A percentile compares a stretch with the other conserved stretches of the same genome.
phyloP scores from a whole-genome alignment of 2,329 filamentous ascomycete species.

The Ascochyta lentis region DNA sequence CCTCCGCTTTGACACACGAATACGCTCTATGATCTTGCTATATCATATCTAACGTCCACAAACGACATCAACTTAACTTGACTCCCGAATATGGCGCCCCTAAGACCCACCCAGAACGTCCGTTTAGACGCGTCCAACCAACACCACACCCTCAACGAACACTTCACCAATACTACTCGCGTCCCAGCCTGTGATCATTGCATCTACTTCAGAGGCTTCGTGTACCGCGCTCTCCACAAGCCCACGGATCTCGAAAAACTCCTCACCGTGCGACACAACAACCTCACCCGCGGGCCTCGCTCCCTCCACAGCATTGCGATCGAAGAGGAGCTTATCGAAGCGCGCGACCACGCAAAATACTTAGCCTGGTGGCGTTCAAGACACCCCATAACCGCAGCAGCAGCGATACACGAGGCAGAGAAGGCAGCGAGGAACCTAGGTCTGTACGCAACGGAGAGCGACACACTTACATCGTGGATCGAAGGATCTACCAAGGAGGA shows the following conservation, averaged over 20 bases:
- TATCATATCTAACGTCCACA: too few relatives aligned
- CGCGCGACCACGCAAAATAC: not conserved
- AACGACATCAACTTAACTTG: too few relatives aligned
- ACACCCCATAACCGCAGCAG: too few relatives aligned
- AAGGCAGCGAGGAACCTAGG: not conserved
- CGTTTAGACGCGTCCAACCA: too few relatives aligned
- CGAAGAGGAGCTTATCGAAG: not conserved
- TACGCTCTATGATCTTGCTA: too few relatives aligned
- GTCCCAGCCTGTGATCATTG: not conserved
- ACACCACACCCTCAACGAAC: not conserved
- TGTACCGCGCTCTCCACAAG: not conserved
- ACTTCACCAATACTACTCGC: not conserved
- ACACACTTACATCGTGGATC: not conserved
- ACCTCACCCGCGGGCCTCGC: not conserved
- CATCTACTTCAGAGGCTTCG: constrained; percentile 3
- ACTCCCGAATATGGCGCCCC: too few relatives aligned
- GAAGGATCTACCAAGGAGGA: not conserved
- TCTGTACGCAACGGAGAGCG: not conserved
- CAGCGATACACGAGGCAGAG: not conserved
- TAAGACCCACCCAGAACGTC: too few relatives aligned
- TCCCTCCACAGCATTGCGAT: not conserved
- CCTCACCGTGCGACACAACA: not conserved
- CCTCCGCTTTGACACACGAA: too few relatives aligned
- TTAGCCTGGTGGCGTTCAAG: not conserved
- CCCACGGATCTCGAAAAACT: not conserved